These are phyloP conservation scores for Macadamia tetraphylla DNA, from an alignment of 164 flowering plant genomes.

Conservation along the genomic window DNA sequence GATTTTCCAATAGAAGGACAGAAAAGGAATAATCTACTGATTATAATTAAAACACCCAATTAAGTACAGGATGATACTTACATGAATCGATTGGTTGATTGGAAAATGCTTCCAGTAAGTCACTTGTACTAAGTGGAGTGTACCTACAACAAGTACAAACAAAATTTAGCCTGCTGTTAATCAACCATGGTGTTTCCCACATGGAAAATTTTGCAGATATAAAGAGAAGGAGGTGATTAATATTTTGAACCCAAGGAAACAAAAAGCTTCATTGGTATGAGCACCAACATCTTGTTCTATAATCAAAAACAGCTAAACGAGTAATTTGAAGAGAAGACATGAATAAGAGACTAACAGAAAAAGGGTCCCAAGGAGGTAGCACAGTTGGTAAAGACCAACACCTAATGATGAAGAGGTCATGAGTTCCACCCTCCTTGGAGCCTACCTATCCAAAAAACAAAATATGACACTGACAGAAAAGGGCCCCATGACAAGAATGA, in stretches of 20 bases:
- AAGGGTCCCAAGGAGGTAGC: no score
- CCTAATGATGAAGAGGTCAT: no score
- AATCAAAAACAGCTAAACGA: not conserved
- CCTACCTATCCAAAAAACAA: no score
- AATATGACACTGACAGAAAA: not conserved
- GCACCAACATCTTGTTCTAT: not conserved
- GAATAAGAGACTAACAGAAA: not conserved
- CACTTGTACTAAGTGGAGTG: conserved; percentile 74
- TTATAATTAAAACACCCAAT: not conserved
- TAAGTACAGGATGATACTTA: conserved; percentile 31
- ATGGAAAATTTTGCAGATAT: not conserved
- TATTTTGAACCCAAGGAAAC: not conserved
- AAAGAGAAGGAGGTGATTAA: not conserved
- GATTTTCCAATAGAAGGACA: not conserved
- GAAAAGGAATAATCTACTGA: not conserved
- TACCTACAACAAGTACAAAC: conserved; percentile 48
- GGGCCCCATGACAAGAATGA: no score
- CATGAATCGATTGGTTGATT: conserved; percentile 78
- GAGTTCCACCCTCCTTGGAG: no score
- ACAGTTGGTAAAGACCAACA: no score
- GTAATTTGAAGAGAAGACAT: not conserved
- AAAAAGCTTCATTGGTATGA: not conserved
- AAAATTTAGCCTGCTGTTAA: not conserved
- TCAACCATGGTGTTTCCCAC: not conserved
- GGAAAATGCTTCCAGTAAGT: conserved; percentile 62